Percentiles rank a stretch among this genome's conserved stretches.
These are phyloP conservation scores for Tricladium varicosporioides DNA, from an alignment of 2,329 filamentous ascomycete species.

Conservation along the genomic window DNA sequence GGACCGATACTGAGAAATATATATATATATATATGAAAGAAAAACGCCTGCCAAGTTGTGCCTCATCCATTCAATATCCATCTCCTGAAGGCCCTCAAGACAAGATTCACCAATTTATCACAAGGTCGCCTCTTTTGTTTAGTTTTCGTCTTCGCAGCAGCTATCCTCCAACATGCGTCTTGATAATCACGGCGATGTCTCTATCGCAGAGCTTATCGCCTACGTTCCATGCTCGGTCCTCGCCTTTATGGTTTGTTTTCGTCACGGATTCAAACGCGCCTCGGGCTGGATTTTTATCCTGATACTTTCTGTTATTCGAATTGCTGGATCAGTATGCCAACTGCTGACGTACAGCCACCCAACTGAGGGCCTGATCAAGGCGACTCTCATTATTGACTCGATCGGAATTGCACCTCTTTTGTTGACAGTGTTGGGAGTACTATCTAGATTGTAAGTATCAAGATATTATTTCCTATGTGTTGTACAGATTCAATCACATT, in stretches of 20 bases:
- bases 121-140: neutral
- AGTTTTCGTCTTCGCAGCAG: neutral
- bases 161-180: conserved; percentile 5
- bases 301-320: conserved; percentile 8
- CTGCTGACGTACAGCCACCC: conserved; percentile 3
- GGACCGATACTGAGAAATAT: too few species aligned
- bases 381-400: conserved; percentile 9
- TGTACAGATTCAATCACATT: neutral
- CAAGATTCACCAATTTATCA: neutral
- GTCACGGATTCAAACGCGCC: conserved; percentile 7
- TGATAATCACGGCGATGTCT: conserved; percentile 6
- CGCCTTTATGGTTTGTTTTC: conserved; percentile 4
- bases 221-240: conserved; percentile 5
- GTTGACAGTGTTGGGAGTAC: conserved; percentile 6
- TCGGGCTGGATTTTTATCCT: conserved; percentile 12
- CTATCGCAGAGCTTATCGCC: conserved; percentile 9
- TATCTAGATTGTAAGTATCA: conserved; percentile 9
- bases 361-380: conserved; percentile 6
- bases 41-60: neutral
- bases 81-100: neutral
- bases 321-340: conserved; percentile 6
- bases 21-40: conserved; percentile 1
- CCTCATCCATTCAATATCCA: neutral
- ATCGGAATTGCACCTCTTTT: conserved; percentile 12
- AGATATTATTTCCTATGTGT: neutral